Percentiles rank a stretch among this genome's conserved stretches.
phyloP scores from a whole-genome alignment of 495 filamentous ascomycete species.

The Ramalina intermedia region DNA sequence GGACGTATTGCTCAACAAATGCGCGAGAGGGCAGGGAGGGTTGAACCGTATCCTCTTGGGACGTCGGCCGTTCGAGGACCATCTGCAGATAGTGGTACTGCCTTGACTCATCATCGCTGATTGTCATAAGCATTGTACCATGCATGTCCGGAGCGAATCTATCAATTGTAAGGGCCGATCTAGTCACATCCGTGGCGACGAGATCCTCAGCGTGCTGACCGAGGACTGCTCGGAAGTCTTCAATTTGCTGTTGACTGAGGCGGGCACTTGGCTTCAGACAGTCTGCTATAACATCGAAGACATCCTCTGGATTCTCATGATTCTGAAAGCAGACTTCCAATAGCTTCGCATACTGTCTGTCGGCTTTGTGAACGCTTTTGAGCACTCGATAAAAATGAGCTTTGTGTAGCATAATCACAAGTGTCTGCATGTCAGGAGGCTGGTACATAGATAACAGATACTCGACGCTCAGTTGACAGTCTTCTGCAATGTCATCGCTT shows the following conservation, averaged over 20 bases:
- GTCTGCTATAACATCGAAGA: slow-evolving; percentile 71
- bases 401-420: slow-evolving; percentile 63
- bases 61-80: slow-evolving; percentile 53
- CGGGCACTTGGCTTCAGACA: slow-evolving; percentile 61
- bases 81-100: slow-evolving; percentile 70
- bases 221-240: slow-evolving; percentile 61
- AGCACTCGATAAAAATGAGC: slow-evolving; percentile 88
- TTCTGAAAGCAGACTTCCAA: slow-evolving; percentile 80
- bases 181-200: slow-evolving; percentile 50
- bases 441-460: slow-evolving; percentile 90
- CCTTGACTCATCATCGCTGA: slow-evolving; percentile 44
- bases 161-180: slow-evolving; percentile 56
- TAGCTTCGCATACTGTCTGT: slow-evolving; percentile 67
- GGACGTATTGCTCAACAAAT: slow-evolving; percentile 77
- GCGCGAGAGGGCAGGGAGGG: slow-evolving; percentile 21
- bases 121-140: slow-evolving; percentile 45
- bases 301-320: slow-evolving; percentile 48
- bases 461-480: slow-evolving; percentile 89
- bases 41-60: slow-evolving; percentile 25
- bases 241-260: slow-evolving; percentile 57
- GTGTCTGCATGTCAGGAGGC: slow-evolving; percentile 59
- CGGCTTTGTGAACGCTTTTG: slow-evolving; percentile 71
- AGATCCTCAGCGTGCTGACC: slow-evolving; percentile 53
- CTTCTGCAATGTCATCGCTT: slow-evolving; percentile 65
- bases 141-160: slow-evolving; percentile 57